Evolutionary conservation across 495 filamentous ascomycete genomes (phyloP).

Genomic region (Daldinia decipiens): DNA sequence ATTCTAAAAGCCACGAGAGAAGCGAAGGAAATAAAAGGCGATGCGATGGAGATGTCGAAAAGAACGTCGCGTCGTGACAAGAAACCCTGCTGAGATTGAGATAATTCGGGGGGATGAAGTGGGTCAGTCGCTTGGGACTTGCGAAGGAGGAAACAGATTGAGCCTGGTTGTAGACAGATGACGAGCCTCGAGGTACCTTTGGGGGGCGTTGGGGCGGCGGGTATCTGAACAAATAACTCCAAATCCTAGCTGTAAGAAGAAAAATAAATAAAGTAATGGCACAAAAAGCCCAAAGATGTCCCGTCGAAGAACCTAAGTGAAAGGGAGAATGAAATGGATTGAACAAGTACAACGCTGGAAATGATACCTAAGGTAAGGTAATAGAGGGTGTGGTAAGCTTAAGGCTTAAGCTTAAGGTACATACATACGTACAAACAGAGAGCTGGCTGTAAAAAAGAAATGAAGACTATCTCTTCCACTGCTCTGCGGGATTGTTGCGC

Average conservation of each 20-base stretch:
- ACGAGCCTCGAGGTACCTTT: slow-evolving; percentile 31
- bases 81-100: slow-evolving; percentile 39
- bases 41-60: slow-evolving; percentile 33
- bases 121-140: slow-evolving; percentile 31
- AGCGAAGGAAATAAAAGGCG: slow-evolving; percentile 4
- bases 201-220: slow-evolving; percentile 8
- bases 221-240: slow-evolving; percentile 42
- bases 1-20: background rate
- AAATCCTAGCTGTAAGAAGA: slow-evolving; percentile 26
- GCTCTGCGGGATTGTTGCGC: slow-evolving; percentile 27
- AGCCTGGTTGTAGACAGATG: slow-evolving; percentile 28
- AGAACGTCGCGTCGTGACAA: slow-evolving; percentile 31
- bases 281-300: slow-evolving; percentile 30
- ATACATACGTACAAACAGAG: slow-evolving; percentile 1
- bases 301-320: slow-evolving; percentile 7
- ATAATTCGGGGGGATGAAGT: slow-evolving; percentile 43
- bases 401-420: slow-evolving; percentile 5
- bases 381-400: background rate
- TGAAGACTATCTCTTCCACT: slow-evolving; percentile 29
- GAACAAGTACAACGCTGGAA: slow-evolving; percentile 13
- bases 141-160: slow-evolving; percentile 19
- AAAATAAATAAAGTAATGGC: slow-evolving; percentile 21
- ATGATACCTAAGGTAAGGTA: slow-evolving; percentile 16
- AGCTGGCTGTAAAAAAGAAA: slow-evolving; percentile 18
- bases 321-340: slow-evolving; percentile 21